Evolutionary conservation across 225 moss, liverwort and hornwort species (phyloP).

Genomic region (Neckera pumila): DNA sequence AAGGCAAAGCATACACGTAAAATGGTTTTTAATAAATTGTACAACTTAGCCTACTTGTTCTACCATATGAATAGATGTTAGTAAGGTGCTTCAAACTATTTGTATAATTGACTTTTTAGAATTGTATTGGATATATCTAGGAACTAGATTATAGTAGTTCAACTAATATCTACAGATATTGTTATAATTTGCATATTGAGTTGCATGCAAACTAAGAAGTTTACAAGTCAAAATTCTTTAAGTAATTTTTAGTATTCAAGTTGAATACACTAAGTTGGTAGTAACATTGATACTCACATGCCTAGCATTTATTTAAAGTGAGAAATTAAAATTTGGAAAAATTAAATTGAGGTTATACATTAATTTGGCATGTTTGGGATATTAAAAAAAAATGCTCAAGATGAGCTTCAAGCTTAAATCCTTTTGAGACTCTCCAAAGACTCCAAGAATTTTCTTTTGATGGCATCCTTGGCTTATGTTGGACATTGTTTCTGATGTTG

Average conservation of each 20-base stretch:
- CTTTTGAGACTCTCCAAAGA: background rate
- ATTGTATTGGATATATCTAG: too few relatives aligned
- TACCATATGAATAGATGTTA: too few relatives aligned
- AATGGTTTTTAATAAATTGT: too few relatives aligned
- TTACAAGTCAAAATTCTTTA: background rate
- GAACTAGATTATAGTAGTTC: background rate
- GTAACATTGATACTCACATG: background rate
- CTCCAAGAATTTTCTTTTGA: background rate
- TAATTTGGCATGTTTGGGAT: background rate
- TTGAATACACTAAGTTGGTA: background rate
- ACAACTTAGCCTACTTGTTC: too few relatives aligned
- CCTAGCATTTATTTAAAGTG: too few relatives aligned
- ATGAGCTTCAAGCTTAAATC: background rate
- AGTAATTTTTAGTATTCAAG: background rate
- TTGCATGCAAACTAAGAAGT: background rate
- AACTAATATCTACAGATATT: background rate
- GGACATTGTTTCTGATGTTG: background rate
- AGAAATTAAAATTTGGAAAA: background rate
- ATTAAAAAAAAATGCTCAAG: background rate
- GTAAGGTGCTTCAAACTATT: too few relatives aligned
- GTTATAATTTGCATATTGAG: background rate
- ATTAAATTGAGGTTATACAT: background rate
- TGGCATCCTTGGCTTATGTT: accelerated
- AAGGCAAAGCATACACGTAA: background rate
- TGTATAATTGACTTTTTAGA: too few relatives aligned